These are phyloP conservation scores for Sphagnum contortum DNA, from an alignment of 225 moss, liverwort and hornwort genomes.

Conservation along the genomic window DNA sequence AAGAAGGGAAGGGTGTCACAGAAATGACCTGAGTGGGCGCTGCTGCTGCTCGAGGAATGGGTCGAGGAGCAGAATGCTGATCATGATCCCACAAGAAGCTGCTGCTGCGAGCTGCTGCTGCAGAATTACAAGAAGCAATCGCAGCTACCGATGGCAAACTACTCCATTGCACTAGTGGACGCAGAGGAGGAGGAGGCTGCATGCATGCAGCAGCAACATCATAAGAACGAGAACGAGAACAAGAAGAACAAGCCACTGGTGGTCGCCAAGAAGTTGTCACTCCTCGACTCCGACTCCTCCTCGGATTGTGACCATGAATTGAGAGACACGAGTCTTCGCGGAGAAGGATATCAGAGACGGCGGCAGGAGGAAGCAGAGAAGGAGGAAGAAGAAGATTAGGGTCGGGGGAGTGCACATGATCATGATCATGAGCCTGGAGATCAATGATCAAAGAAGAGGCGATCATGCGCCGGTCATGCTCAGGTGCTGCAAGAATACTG, in stretches of 20 bases:
- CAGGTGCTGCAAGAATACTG: no score
- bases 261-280: no score
- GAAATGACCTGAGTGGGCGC: constrained; percentile 19
- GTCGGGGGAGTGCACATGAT: no score
- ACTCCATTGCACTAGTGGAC: constrained; percentile 22
- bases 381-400: no score
- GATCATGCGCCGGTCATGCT: no score
- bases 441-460: no score
- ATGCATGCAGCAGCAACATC: constrained; percentile 12
- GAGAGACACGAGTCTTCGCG: constrained; percentile 13
- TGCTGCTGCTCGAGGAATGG: constrained; percentile 9
- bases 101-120: constrained; percentile 6
- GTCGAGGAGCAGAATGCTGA: constrained; percentile 19
- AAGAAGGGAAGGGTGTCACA: constrained; percentile 21
- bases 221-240: no score
- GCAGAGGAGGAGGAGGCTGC: constrained; percentile 14
- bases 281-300: no score
- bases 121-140: background rate
- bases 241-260: no score
- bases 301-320: background rate
- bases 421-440: no score
- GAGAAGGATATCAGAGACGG: background rate
- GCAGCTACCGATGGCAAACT: constrained; percentile 16
- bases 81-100: constrained; percentile 15
- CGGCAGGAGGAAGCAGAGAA: no score